These are phyloP conservation scores for Kwoniella sp. DNA, from an alignment of 768 basidiomycete species.

Conservation along the genomic window DNA sequence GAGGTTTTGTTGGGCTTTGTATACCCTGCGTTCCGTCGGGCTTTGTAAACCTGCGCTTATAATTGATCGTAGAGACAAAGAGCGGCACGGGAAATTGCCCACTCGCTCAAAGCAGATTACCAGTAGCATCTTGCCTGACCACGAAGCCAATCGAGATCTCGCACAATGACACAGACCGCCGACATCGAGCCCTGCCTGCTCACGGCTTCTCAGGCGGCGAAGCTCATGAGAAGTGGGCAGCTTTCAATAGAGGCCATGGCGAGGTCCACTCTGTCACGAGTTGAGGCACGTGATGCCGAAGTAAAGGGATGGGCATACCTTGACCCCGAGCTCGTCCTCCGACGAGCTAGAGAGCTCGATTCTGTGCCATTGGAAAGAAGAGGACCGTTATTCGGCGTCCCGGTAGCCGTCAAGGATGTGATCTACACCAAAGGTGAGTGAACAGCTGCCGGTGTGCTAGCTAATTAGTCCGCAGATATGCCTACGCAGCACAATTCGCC, in stretches of 20 bases:
- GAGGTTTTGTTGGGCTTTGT: no score
- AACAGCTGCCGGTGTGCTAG: neutral
- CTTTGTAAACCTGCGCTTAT: no score
- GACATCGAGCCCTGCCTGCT: constrained; percentile 22
- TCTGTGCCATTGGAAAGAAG: constrained; percentile 30
- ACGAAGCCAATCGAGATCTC: no score
- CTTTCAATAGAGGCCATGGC: constrained; percentile 32
- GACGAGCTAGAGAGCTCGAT: constrained; percentile 35
- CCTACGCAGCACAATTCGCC: constrained; percentile 52
- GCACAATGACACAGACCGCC: no score
- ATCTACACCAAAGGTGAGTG: constrained; percentile 39
- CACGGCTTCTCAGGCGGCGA: constrained; percentile 33
- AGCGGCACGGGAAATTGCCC: no score
- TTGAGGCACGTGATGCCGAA: constrained; percentile 28
- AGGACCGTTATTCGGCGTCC: constrained; percentile 36
- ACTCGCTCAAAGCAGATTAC: no score
- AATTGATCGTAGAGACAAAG: no score
- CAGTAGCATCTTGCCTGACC: no score
- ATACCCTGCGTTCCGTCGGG: no score
- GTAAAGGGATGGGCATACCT: constrained; percentile 41
- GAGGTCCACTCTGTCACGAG: constrained; percentile 29
- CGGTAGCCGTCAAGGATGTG: constrained; percentile 47
- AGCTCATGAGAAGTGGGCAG: constrained; percentile 22
- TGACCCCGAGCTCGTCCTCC: constrained; percentile 26
- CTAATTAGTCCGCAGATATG: constrained; percentile 36